Base-by-base conservation (phyloP, 2,329 filamentous ascomycete species). In the Chrysoporthe austroafricana region DNA sequence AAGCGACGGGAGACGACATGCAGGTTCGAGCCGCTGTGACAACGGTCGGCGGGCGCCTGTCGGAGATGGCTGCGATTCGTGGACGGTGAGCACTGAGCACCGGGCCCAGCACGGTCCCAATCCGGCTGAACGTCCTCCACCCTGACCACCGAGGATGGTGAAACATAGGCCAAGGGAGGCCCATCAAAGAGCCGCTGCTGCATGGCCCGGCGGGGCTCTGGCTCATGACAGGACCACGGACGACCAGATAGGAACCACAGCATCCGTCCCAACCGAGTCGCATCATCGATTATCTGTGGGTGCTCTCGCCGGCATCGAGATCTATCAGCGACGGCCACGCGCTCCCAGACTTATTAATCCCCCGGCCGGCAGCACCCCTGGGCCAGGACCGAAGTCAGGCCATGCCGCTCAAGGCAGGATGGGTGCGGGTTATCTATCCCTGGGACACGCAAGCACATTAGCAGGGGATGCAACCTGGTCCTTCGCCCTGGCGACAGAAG, bases 121-220 rank as follows among this genome's bases (percentile, higher is more conserved):
- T 62, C 26, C 48, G 48, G 34, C 52, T 44, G 14, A 32, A 54
- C 42, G 62, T 46, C 54, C 57, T 36, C 48, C 36, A 39, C 36
- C 9, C 6, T 54, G 39, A 63, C 58, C 66, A 59, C 39, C 54
- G 21, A 59, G 39, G 36, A 11, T 54, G 50, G 46, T 32, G 63
- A 65, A 66, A 68, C 58, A 46, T 58, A 48, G 66, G 56, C 57
- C 54, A 50, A 50, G 39, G 43, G 66, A 62, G 66, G 62, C 66
- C 66, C 54, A 66, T 60, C 18, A 52, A 50, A 44, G 46, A 62
- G 48, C 58, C 57, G 63, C 66, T 52, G 56, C 62, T 43, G 46
- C 62, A 56, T 43, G 54, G 34, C 6, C 9, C n/a, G 44, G n/a
- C 6, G 18, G 18, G 48, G 46, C 16, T 26, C 16, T 63, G 18